Base-by-base conservation (phyloP, 75 land plant genomes). In the Picea sitchensis region DNA sequence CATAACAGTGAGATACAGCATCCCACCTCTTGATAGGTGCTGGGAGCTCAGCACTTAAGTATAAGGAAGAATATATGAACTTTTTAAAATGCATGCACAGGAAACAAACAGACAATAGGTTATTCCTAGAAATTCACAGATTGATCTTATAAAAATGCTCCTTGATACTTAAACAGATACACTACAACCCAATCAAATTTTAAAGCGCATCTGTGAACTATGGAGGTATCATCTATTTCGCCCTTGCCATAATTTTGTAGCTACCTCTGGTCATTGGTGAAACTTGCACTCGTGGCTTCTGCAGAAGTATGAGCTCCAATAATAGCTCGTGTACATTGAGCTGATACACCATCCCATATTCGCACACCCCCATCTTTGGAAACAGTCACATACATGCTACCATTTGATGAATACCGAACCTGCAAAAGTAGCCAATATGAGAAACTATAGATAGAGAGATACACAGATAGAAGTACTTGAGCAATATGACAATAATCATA, bases 291-390 rank as follows among this genome's bases (percentile, higher is more conserved):
- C 0, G 93, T 95, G 41, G 94, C 96, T 79, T 95, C 98, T n/a
- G 92, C 65, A 76, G 91, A 82, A 54, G 93, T 92, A 87, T 93
- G 98, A 26, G 98, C 98, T 61, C 89, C 86, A 76, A 82, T 67
- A 75, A 95, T 88, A 14, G 96, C 84, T 8, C 98, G 89, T 23
- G 90, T 87, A 88, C 98, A 95, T 58, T 83, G 87, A 58, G 98
- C 89, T 76, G 77, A 84, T 11, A 83, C 83, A 31, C 94, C 96
- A 90, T 96, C 96, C 96, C 96, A 96, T 58, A 96, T 81, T 21
- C 96, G 87, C 74, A 96, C 80, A 74, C 80, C 87, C 54, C 98
- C 98, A 90, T 96, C 98, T 90, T 96, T 96, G 21, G 98, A 92
- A 12, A 91, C 98, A 30, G 98, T 94, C 15, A 94, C 98, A 84